Evolutionary conservation across 2,329 filamentous ascomycete species (phyloP).

Genomic region (Fusarium setosum): DNA sequence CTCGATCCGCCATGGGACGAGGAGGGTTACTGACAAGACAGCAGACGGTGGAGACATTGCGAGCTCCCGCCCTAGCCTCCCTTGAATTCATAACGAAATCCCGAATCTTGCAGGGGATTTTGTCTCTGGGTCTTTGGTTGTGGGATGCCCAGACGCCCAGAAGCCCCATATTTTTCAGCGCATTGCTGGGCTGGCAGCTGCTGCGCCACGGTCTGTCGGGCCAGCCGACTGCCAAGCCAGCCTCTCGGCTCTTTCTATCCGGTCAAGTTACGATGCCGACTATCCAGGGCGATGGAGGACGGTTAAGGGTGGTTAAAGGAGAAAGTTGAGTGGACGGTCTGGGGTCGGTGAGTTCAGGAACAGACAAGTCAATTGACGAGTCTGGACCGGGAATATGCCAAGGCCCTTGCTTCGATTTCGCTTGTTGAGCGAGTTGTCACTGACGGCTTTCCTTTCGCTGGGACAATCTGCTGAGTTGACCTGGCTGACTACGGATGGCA

Average conservation of each 20-base stretch:
- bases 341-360: slow-evolving; percentile 31
- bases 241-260: slow-evolving; percentile 46
- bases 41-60: slow-evolving; percentile 33
- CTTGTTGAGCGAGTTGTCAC: slow-evolving; percentile 25
- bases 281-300: slow-evolving; percentile 33
- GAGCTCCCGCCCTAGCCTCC: slow-evolving; percentile 36
- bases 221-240: slow-evolving; percentile 45
- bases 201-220: slow-evolving; percentile 45
- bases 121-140: slow-evolving; percentile 9
- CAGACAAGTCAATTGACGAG: slow-evolving; percentile 12
- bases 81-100: slow-evolving; percentile 28
- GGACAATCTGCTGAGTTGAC: slow-evolving; percentile 12
- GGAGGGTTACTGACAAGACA: slow-evolving; percentile 29
- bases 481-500: slow-evolving; percentile 13
- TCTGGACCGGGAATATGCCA: slow-evolving; percentile 28
- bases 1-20: slow-evolving; percentile 18
- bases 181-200: slow-evolving; percentile 39
- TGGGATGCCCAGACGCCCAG: slow-evolving; percentile 39
- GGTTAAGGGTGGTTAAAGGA: slow-evolving; percentile 21
- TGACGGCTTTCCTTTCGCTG: slow-evolving; percentile 30
- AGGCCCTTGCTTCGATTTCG: slow-evolving; percentile 15
- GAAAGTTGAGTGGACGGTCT: slow-evolving; percentile 5
- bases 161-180: slow-evolving; percentile 42
- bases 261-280: slow-evolving; percentile 38
- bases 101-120: slow-evolving; percentile 35